phyloP scores from a whole-genome alignment of 768 basidiomycete species.

The Lactifluus hygrophoroides region DNA sequence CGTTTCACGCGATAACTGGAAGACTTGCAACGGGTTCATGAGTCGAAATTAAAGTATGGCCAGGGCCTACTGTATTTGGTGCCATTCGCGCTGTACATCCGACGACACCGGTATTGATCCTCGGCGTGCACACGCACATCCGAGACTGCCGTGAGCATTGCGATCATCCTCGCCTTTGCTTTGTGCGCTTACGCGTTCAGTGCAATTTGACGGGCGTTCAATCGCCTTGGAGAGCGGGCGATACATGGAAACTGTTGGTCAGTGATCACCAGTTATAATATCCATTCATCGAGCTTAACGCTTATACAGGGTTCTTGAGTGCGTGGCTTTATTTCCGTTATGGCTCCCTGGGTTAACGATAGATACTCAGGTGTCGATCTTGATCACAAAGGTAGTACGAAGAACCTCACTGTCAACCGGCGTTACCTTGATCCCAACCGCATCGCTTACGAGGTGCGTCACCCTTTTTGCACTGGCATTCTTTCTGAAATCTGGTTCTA shows the following conservation, averaged over 20 bases:
- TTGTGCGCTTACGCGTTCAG: constrained; percentile 24
- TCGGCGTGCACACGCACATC: constrained; percentile 77
- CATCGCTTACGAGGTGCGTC: constrained; percentile 58
- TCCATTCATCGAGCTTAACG: neutral
- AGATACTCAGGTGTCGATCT: constrained; percentile 39
- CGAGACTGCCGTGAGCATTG: constrained; percentile 61
- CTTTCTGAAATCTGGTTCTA: constrained; percentile 21
- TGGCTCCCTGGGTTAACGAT: neutral
- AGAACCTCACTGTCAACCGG: constrained; percentile 54
- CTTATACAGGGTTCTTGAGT: constrained; percentile 55
- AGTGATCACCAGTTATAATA: constrained; percentile 16
- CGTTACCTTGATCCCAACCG: constrained; percentile 78
- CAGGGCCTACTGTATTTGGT: constrained; percentile 66
- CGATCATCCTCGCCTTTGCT: neutral
- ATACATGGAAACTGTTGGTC: constrained; percentile 90
- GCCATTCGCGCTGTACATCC: constrained; percentile 68
- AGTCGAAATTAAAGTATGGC: neutral
- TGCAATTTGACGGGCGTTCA: constrained; percentile 62
- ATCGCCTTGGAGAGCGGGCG: constrained; percentile 78
- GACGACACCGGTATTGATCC: constrained; percentile 69
- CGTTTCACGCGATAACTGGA: constrained; percentile 58
- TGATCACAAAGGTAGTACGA: constrained; percentile 31
- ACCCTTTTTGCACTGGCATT: neutral
- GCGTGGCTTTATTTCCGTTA: constrained; percentile 18
- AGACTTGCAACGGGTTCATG: constrained; percentile 16